A percentile compares a stretch with the other conserved stretches of the same genome.
Conservation (phyloP, 2,329 filamentous ascomycete species). For the Epichloe coenophiala region DNA sequence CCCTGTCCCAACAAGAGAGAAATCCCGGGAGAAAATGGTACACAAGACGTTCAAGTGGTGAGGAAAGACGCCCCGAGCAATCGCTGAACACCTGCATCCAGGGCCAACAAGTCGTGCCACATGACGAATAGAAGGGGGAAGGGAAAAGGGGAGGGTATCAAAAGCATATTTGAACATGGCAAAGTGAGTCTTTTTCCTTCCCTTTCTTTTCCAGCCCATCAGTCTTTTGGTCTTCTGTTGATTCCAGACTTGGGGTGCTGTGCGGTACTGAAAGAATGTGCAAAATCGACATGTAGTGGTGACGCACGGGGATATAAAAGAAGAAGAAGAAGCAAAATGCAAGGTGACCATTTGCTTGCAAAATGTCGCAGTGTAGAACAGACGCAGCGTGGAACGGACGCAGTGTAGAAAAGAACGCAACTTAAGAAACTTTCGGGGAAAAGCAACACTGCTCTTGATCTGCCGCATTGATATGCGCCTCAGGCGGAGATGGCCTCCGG, state of each 20-base stretch:
- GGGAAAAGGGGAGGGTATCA: background rate
- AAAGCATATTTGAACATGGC: background rate
- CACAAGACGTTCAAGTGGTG: background rate
- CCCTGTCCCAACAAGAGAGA: background rate
- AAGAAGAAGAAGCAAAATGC: too few relatives aligned
- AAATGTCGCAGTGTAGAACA: too few relatives aligned
- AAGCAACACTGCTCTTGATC: constrained; percentile 2
- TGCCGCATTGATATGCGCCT: background rate
- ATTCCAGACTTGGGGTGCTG: constrained; percentile 1
- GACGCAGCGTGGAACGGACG: too few relatives aligned
- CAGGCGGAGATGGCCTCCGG: constrained; percentile 7
- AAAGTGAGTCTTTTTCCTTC: background rate
- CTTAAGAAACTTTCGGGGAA: too few relatives aligned
- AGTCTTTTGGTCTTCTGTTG: background rate
- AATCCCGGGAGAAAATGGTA: background rate
- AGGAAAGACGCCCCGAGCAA: too few relatives aligned
- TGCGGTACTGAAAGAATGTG: background rate
- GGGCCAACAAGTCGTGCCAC: background rate
- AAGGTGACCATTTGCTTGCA: too few relatives aligned
- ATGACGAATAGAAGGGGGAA: background rate
- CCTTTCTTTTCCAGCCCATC: background rate
- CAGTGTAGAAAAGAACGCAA: too few relatives aligned
- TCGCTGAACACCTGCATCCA: background rate
- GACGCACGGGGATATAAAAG: background rate
- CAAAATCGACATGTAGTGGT: background rate